Conservation (phyloP, 345 rosid genomes). For the Syzygium jambos region DNA sequence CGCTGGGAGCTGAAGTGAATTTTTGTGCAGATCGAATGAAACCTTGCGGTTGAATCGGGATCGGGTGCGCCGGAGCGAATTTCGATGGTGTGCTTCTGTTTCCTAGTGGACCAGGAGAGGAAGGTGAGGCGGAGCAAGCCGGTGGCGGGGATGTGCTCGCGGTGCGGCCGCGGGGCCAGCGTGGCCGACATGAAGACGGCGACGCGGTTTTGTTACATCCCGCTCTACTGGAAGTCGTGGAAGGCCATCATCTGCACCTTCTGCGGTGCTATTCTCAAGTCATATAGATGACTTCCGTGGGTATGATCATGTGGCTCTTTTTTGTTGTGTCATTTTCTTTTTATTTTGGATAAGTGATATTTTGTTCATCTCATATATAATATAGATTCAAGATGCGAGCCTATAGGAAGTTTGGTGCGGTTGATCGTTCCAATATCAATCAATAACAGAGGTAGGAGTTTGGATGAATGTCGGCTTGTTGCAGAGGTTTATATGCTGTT, state of each 20-base stretch:
- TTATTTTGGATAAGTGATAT: neutral
- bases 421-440: neutral
- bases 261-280: constrained; percentile 10
- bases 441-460: neutral
- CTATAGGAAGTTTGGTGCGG: neutral
- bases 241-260: constrained; percentile 12
- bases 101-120: constrained; percentile 12
- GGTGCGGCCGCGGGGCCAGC: constrained; percentile 10
- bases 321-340: neutral
- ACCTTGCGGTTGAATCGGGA: neutral
- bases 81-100: constrained; percentile 10
- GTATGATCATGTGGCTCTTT: neutral
- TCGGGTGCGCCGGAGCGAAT: neutral
- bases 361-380: neutral
- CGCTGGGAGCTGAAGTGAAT: neutral
- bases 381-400: neutral
- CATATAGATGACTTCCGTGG: neutral
- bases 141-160: constrained; percentile 11
- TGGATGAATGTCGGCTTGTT: neutral
- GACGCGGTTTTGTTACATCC: constrained; percentile 10
- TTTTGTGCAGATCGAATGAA: neutral
- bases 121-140: constrained; percentile 9
- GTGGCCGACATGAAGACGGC: constrained; percentile 10
- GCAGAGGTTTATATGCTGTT: neutral
- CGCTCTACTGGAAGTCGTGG: constrained; percentile 13